These are phyloP conservation scores for Geotrichum candidum DNA, from an alignment of 1,139 yeast genomes.

Conservation along the genomic window DNA sequence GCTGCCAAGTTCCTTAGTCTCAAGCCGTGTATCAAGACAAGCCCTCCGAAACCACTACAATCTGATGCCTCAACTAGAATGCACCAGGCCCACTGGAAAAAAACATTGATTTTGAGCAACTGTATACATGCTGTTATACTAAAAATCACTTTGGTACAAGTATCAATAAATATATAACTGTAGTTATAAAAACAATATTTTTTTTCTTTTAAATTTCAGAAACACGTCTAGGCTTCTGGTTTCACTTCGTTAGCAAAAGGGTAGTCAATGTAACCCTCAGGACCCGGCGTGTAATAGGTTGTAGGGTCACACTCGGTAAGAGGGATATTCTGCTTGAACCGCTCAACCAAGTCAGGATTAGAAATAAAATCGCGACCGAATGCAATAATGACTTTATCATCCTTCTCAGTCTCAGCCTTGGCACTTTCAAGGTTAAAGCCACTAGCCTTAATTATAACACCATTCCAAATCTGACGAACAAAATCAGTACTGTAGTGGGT, in stretches of 20 bases:
- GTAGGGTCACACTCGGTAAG: constrained; percentile 36
- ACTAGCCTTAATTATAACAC: constrained; percentile 39
- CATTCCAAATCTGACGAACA: constrained; percentile 35
- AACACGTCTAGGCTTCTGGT: not conserved
- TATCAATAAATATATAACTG: no score
- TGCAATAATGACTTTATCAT: constrained; percentile 41
- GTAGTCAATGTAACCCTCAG: constrained; percentile 20
- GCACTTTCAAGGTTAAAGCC: constrained; percentile 33
- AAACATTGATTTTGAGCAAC: no score
- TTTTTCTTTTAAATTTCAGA: not conserved
- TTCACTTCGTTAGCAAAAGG: constrained; percentile 12
- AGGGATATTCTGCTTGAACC: constrained; percentile 36
- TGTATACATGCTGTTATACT: no score
- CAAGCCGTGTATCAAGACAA: no score
- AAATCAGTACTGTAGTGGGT: constrained; percentile 19
- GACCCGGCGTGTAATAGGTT: constrained; percentile 35
- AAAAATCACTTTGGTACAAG: no score
- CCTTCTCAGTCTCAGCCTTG: constrained; percentile 27
- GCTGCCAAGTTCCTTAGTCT: no score
- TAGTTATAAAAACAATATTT: no score
- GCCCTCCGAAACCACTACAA: no score
- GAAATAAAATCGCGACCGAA: constrained; percentile 45
- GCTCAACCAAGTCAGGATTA: constrained; percentile 45
- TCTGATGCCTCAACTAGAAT: no score
- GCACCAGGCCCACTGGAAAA: no score